Conservation (phyloP, 345 rosid species). For the Corymbia maculata region DNA sequence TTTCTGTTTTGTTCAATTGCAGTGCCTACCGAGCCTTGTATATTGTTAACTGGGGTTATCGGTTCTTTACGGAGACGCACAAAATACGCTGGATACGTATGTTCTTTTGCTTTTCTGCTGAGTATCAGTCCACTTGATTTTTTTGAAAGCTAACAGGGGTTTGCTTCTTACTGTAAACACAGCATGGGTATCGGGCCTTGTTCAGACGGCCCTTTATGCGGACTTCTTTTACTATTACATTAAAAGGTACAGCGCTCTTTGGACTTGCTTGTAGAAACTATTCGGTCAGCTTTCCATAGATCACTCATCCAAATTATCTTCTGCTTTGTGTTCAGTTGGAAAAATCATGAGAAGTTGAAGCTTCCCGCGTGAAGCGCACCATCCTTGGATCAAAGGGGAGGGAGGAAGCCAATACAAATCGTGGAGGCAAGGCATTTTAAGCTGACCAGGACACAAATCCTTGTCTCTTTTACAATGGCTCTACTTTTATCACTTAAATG, state of each 20-base stretch:
- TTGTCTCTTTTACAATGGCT: neutral
- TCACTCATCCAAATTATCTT: neutral
- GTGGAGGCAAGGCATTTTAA: neutral
- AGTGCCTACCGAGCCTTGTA: constrained; percentile 38
- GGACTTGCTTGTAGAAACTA: neutral
- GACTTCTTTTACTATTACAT: constrained; percentile 43
- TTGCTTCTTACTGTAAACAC: neutral
- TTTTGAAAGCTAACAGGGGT: neutral
- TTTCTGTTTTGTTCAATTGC: neutral
- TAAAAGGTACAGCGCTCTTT: constrained; percentile 12
- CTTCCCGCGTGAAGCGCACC: constrained; percentile 15
- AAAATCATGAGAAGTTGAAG: constrained; percentile 23
- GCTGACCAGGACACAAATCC: neutral
- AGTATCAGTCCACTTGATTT: neutral
- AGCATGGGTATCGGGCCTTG: constrained; percentile 43
- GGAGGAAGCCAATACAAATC: neutral
- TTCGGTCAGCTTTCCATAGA: neutral
- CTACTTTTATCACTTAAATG: neutral
- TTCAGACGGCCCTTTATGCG: constrained; percentile 35
- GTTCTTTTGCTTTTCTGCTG: constrained; percentile 1
- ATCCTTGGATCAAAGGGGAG: neutral
- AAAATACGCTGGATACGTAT: constrained; percentile 28
- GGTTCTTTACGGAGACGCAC: constrained; percentile 16
- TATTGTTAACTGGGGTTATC: constrained; percentile 39
- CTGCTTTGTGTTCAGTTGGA: constrained; percentile 20